Conservation (phyloP, 2,329 filamentous ascomycete genomes). For the Clarireedia sp. region DNA sequence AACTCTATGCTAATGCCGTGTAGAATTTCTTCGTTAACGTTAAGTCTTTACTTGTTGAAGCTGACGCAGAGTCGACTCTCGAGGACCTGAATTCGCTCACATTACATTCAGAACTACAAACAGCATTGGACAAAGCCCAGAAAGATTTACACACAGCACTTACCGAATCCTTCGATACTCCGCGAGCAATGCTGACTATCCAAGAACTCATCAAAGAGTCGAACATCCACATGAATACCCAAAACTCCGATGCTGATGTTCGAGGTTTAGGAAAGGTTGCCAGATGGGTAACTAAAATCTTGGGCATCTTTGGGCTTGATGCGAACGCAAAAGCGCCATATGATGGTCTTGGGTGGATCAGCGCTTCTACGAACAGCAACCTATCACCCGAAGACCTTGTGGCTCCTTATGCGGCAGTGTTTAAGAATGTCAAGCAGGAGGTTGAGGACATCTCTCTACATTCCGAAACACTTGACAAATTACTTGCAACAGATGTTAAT, state of each 20-base stretch:
- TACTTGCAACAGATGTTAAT: slow-evolving; percentile 39
- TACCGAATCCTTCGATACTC: slow-evolving; percentile 82
- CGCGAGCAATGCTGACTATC: slow-evolving; percentile 69
- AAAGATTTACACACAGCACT: slow-evolving; percentile 52
- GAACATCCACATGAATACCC: slow-evolving; percentile 51
- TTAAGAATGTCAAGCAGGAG: slow-evolving; percentile 39
- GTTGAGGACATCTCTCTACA: slow-evolving; percentile 40
- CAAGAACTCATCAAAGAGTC: slow-evolving; percentile 69
- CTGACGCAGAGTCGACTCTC: slow-evolving; percentile 3
- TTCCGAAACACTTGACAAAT: slow-evolving; percentile 36
- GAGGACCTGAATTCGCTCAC: slow-evolving; percentile 15
- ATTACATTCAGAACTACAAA: slow-evolving; percentile 4
- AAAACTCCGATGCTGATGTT: slow-evolving; percentile 38
- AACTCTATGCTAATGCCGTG: neutral
- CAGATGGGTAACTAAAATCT: slow-evolving; percentile 73
- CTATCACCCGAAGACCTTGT: slow-evolving; percentile 36
- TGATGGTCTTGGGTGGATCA: slow-evolving; percentile 49
- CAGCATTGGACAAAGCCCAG: slow-evolving; percentile 41
- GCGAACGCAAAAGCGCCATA: slow-evolving; percentile 48
- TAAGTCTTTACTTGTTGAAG: slow-evolving; percentile 5
- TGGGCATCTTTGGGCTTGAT: slow-evolving; percentile 78
- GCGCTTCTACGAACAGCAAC: slow-evolving; percentile 29
- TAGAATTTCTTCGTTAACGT: slow-evolving; percentile 53
- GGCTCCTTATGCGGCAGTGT: slow-evolving; percentile 39
- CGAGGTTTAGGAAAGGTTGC: slow-evolving; percentile 50